A percentile compares a stretch with the other conserved stretches of the same genome.
Conservation (phyloP, 2,329 filamentous ascomycete species). For the Colletotrichum destructivum region DNA sequence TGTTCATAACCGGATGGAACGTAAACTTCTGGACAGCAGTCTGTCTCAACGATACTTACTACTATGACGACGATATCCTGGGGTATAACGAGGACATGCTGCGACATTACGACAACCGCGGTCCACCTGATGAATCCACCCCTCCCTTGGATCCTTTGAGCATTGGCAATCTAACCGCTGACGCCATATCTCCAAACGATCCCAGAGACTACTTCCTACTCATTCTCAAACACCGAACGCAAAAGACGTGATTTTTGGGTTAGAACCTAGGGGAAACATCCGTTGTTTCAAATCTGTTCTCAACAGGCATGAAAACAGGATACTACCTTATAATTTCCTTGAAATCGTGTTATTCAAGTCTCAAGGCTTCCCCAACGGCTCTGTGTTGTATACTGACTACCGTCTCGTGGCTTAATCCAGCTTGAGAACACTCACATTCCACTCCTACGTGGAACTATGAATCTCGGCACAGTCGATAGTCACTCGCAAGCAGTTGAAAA, state of each 20-base stretch:
- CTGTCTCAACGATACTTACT: not conserved
- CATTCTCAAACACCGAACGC: not conserved
- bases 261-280: too few species aligned
- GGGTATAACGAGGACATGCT: not conserved
- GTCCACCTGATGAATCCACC: not conserved
- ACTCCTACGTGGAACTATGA: not conserved
- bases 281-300: too few species aligned
- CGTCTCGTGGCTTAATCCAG: not conserved
- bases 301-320: too few species aligned
- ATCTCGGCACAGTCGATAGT: not conserved
- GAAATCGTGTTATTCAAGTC: too few species aligned
- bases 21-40: slow-evolving; percentile 6
- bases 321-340: too few species aligned
- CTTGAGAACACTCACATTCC: not conserved
- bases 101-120: not conserved
- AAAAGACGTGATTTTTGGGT: too few species aligned
- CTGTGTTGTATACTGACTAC: not conserved
- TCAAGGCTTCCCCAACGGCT: too few species aligned
- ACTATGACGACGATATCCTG: not conserved
- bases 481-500: not conserved
- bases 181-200: not conserved
- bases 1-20: slow-evolving; percentile 7
- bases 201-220: slow-evolving; percentile 18
- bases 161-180: not conserved
- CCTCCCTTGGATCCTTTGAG: not conserved